phyloP scores from a whole-genome alignment of 139 green algal species.

The Chlorella sorokiniana region DNA sequence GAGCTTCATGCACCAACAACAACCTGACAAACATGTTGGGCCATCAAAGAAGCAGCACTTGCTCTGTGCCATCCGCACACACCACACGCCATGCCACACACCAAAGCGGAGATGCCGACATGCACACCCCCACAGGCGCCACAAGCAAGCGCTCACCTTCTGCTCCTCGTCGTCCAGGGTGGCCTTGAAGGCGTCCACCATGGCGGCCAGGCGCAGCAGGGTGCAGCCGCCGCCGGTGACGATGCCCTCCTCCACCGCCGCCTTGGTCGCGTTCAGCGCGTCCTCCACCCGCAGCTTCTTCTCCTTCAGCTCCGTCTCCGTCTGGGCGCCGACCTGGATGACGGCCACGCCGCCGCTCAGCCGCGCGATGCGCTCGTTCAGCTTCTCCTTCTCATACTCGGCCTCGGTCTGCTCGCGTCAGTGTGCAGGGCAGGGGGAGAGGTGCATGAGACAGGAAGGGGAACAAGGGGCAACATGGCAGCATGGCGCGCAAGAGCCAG shows the following conservation, averaged over 20 bases:
- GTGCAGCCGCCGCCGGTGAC: conserved; percentile 98
- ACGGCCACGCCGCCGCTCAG: conserved; percentile 97
- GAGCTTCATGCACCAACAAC: too few species aligned
- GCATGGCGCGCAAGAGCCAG: too few species aligned
- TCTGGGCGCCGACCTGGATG: conserved; percentile 99
- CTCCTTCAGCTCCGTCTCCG: conserved; percentile 99
- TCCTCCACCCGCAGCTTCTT: conserved; percentile 99
- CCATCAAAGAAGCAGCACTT: background rate
- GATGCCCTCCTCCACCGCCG: conserved; percentile 99
- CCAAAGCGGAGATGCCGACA: background rate
- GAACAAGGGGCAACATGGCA: background rate
- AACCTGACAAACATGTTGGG: background rate
- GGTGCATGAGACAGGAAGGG: background rate
- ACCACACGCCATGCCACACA: background rate
- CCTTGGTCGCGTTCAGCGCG: conserved; percentile 99
- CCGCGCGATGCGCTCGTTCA: conserved; percentile 97
- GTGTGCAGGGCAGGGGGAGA: background rate
- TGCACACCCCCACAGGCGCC: background rate
- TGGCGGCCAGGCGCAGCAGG: conserved; percentile 88
- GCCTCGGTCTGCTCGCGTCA: conserved; percentile 34
- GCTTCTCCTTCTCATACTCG: conserved; percentile 98
- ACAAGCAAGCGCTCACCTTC: conserved; percentile 63
- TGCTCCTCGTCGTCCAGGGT: conserved; percentile 93
- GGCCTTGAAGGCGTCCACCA: conserved; percentile 85
- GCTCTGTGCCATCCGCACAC: background rate